A percentile compares a stretch with the other conserved stretches of the same genome.
Conservation (phyloP, 805 yeast species). For the Yarrowia sp. region DNA sequence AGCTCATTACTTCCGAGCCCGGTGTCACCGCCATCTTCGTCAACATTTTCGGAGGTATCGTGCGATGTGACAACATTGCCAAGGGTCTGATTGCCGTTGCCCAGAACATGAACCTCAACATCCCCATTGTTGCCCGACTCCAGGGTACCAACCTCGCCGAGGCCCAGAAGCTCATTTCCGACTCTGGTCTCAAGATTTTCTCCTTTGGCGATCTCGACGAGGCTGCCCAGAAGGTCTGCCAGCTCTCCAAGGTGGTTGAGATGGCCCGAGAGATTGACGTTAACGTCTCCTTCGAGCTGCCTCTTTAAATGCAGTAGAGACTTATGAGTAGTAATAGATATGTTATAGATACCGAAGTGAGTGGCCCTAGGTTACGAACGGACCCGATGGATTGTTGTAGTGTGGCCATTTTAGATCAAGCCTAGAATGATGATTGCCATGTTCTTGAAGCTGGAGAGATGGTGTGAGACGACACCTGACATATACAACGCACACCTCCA, state of each 20-base stretch:
- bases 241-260: slow-evolving; percentile 62
- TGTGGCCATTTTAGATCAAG: no score
- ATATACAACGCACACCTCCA: no score
- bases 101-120: slow-evolving; percentile 84
- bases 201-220: slow-evolving; percentile 92
- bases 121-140: slow-evolving; percentile 96
- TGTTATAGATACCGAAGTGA: slow-evolving; percentile 18
- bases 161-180: slow-evolving; percentile 83
- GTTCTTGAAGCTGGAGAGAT: no score
- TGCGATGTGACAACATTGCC: slow-evolving; percentile 98
- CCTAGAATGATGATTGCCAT: no score
- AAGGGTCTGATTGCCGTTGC: slow-evolving; percentile 96
- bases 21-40: slow-evolving; percentile 95
- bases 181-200: slow-evolving; percentile 91
- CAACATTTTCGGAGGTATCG: slow-evolving; percentile 99
- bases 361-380: no score
- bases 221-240: slow-evolving; percentile 95
- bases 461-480: no score
- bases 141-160: slow-evolving; percentile 96
- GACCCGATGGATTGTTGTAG: no score
- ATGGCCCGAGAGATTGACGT: slow-evolving; percentile 59
- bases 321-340: slow-evolving; percentile 37
- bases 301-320: slow-evolving; percentile 47
- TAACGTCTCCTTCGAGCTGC: slow-evolving; percentile 59
- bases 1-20: slow-evolving; percentile 86